A percentile compares a stretch with the other conserved stretches of the same genome.
phyloP scores from a whole-genome alignment of 2,329 filamentous ascomycete species.

The Polytolypa hystricis region DNA sequence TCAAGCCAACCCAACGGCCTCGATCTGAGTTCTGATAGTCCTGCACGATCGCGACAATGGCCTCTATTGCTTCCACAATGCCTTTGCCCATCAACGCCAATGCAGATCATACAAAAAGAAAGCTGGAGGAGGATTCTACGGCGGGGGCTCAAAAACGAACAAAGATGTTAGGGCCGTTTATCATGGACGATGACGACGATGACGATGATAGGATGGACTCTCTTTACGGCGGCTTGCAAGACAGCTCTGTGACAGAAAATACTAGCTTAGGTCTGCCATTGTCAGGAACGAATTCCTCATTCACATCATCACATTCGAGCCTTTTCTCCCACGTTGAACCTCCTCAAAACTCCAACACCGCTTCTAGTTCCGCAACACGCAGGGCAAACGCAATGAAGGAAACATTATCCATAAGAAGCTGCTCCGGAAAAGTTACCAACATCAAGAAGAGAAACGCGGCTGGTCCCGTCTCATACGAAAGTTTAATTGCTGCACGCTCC shows the following conservation, averaged over 20 bases:
- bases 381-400: too few relatives aligned
- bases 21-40: too few relatives aligned
- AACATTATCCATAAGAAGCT: constrained; percentile 33
- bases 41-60: not conserved
- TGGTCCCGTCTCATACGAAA: constrained; percentile 38
- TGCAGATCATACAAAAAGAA: constrained; percentile 28
- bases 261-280: not conserved
- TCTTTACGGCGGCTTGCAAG: not conserved
- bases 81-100: constrained; percentile 16
- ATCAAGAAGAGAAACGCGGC: constrained; percentile 29
- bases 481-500: constrained; percentile 44
- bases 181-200: constrained; percentile 32
- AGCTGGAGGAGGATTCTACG: constrained; percentile 15
- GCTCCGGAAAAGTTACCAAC: constrained; percentile 37
- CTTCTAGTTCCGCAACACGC: not conserved
- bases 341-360: too few relatives aligned
- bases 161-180: constrained; percentile 31
- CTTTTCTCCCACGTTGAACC: not conserved
- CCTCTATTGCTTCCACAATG: constrained; percentile 25
- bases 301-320: not conserved
- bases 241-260: not conserved
- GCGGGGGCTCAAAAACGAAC: constrained; percentile 29
- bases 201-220: constrained; percentile 15
- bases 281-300: not conserved
- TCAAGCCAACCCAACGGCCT: too few relatives aligned